These are phyloP conservation scores for Tolypocladium cylindrosporum DNA, from an alignment of 2,329 filamentous ascomycete genomes.

Conservation along the genomic window DNA sequence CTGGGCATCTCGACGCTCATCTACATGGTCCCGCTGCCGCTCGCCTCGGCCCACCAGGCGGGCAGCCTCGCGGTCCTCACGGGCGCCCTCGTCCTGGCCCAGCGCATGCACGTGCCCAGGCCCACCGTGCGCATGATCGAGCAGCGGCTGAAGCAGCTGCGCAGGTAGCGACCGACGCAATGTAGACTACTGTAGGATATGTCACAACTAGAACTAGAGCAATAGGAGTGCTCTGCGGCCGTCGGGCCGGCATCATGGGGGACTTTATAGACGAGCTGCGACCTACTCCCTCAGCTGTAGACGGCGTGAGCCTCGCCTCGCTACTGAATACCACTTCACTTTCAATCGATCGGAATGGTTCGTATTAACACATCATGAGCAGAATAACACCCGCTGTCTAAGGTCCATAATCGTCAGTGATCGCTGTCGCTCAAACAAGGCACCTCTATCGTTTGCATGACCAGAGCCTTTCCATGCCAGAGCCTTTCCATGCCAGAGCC, in stretches of 20 bases:
- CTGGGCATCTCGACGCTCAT: conserved; percentile 86
- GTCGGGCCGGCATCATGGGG: no score
- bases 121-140: conserved; percentile 51
- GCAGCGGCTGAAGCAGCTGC: conserved; percentile 30
- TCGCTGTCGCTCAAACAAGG: conserved; percentile 3
- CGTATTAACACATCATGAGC: conserved; percentile 22
- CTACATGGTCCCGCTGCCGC: conserved; percentile 81
- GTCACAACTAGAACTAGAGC: no score
- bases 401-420: conserved; percentile 17
- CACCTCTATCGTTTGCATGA: background rate
- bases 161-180: background rate
- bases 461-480: background rate
- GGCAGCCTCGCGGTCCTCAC: conserved; percentile 79
- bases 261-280: no score
- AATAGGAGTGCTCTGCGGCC: no score
- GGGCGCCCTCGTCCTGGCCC: conserved; percentile 69
- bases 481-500: conserved; percentile 2
- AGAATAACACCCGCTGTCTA: conserved; percentile 10
- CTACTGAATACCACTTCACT: background rate
- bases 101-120: conserved; percentile 64
- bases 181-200: background rate
- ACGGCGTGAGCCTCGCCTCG: background rate
- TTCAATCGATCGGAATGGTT: conserved; percentile 5
- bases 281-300: background rate
- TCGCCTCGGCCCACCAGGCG: conserved; percentile 89